Evolutionary conservation across 805 yeast species (phyloP).

Genomic region (Candida awuae): DNA sequence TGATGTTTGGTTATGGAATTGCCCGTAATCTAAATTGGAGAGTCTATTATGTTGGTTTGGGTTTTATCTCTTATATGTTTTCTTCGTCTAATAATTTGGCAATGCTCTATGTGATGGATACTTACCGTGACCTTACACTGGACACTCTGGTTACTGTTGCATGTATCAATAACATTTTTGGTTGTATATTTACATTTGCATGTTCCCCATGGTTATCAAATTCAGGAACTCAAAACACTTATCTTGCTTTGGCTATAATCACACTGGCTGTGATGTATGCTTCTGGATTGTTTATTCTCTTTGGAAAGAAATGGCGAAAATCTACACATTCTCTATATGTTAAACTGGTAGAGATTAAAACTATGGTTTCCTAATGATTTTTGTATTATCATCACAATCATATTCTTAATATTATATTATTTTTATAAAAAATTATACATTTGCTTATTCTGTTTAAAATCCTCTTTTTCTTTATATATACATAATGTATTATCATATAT

Average conservation of each 20-base stretch:
- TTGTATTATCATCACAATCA: no score
- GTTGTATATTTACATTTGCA: constrained; percentile 58
- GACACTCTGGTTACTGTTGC: constrained; percentile 62
- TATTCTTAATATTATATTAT: no score
- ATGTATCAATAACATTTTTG: constrained; percentile 54
- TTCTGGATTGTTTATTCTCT: constrained; percentile 47
- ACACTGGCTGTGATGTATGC: constrained; percentile 46
- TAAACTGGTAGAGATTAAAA: constrained; percentile 33
- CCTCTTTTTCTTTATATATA: no score
- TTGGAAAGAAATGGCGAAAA: constrained; percentile 52
- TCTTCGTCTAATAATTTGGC: constrained; percentile 65
- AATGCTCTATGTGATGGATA: constrained; percentile 57
- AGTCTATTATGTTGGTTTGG: constrained; percentile 51
- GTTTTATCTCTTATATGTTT: constrained; percentile 57
- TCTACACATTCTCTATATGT: constrained; percentile 47
- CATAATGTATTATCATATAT: no score
- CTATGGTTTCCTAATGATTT: not conserved
- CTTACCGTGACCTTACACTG: constrained; percentile 57
- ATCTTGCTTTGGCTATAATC: constrained; percentile 52
- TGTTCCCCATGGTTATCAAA: constrained; percentile 55
- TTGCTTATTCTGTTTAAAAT: no score
- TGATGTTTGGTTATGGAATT: constrained; percentile 62
- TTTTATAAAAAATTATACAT: no score
- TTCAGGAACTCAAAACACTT: constrained; percentile 51
- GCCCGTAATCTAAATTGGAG: constrained; percentile 43